Percentiles rank a stretch among this genome's conserved stretches.
These are phyloP conservation scores for Ricinus communis DNA, from an alignment of 345 rosid genomes.

Conservation along the genomic window DNA sequence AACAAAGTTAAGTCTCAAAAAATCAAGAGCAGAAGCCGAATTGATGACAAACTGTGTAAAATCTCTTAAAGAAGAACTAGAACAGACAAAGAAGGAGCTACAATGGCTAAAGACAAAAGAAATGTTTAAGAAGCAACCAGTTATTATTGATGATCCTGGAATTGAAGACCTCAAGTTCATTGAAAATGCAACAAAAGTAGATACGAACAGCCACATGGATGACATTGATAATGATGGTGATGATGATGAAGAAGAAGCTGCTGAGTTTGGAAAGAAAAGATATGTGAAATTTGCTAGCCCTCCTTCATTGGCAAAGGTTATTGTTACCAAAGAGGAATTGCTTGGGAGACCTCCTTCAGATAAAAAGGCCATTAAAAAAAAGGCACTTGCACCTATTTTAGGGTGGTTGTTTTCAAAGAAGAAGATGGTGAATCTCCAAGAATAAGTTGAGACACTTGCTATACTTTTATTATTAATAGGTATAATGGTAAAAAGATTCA, in stretches of 20 bases:
- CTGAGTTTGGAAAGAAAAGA: slow-evolving; percentile 9
- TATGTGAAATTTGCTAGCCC: slow-evolving; percentile 33
- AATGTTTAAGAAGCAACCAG: slow-evolving; percentile 22
- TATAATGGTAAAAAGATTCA: too few relatives aligned
- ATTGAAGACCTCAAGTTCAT: slow-evolving; percentile 46
- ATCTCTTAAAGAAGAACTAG: slow-evolving; percentile 50
- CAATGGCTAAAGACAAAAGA: slow-evolving; percentile 29
- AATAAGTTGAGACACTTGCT: background rate
- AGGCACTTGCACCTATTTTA: slow-evolving; percentile 12
- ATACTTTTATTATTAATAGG: too few relatives aligned
- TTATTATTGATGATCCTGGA: slow-evolving; percentile 31
- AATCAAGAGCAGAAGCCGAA: slow-evolving; percentile 44
- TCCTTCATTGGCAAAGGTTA: slow-evolving; percentile 20
- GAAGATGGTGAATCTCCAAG: slow-evolving; percentile 15
- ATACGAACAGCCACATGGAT: background rate
- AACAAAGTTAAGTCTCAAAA: slow-evolving; percentile 46
- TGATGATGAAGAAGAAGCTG: background rate
- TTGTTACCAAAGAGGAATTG: slow-evolving; percentile 17
- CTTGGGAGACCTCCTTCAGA: slow-evolving; percentile 2
- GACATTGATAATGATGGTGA: background rate
- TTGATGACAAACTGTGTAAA: slow-evolving; percentile 34
- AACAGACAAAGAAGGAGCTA: slow-evolving; percentile 45
- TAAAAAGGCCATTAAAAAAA: slow-evolving; percentile 4
- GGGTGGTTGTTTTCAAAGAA: slow-evolving; percentile 32
- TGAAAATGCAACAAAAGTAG: slow-evolving; percentile 30